A percentile compares a stretch with the other conserved stretches of the same genome.
phyloP scores from a whole-genome alignment of 2,329 filamentous ascomycete species.

The Aspergillus eucalypticola region DNA sequence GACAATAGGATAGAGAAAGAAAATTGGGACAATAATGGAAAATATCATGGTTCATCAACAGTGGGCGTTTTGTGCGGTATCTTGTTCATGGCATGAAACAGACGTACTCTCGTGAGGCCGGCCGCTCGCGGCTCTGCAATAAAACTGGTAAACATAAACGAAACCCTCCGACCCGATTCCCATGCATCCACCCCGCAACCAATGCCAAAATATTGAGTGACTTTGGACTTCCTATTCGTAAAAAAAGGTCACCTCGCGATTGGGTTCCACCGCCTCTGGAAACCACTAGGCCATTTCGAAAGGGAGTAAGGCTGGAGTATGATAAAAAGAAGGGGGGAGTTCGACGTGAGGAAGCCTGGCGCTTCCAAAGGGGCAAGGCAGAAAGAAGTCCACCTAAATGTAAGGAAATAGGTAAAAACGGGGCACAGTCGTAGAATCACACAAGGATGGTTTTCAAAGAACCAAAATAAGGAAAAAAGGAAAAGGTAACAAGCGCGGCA shows the following conservation, averaged over 20 bases:
- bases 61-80: slow-evolving; percentile 39
- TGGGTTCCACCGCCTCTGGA: slow-evolving; percentile 15
- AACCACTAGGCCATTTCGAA: slow-evolving; percentile 13
- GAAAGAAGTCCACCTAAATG: slow-evolving; percentile 10
- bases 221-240: neutral
- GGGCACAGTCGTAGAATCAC: slow-evolving; percentile 22
- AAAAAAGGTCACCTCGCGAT: slow-evolving; percentile 9
- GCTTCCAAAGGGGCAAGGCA: slow-evolving; percentile 17
- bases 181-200: slow-evolving; percentile 16
- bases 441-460: slow-evolving; percentile 22
- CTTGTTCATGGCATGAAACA: slow-evolving; percentile 38
- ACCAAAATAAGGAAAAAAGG: slow-evolving; percentile 22
- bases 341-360: slow-evolving; percentile 17
- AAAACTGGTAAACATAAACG: slow-evolving; percentile 15
- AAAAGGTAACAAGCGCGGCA: slow-evolving; percentile 2
- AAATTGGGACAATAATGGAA: slow-evolving; percentile 15
- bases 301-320: slow-evolving; percentile 18
- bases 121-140: slow-evolving; percentile 24
- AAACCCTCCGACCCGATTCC: slow-evolving; percentile 17
- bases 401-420: slow-evolving; percentile 13
- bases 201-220: slow-evolving; percentile 12
- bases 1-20: slow-evolving; percentile 5
- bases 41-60: slow-evolving; percentile 36
- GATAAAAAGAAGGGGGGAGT: slow-evolving; percentile 16
- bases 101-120: slow-evolving; percentile 29